Evolutionary conservation across 106 monocot species (phyloP).

Genomic region (Apostasia shenzhenica): DNA sequence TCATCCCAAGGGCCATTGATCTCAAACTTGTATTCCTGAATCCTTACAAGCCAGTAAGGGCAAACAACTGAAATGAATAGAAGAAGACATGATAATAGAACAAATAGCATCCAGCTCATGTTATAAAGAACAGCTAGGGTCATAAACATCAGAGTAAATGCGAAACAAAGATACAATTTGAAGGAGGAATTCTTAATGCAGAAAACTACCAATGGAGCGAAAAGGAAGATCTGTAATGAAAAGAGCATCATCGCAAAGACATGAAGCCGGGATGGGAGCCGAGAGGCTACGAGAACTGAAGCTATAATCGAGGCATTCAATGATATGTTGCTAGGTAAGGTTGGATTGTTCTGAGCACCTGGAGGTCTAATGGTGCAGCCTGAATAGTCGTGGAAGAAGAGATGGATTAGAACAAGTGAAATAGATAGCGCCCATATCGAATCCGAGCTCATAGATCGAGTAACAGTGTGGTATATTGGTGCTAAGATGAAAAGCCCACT

Average conservation of each 20-base stretch:
- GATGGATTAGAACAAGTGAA: slow-evolving; percentile 68
- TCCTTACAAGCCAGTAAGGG: slow-evolving; percentile 92
- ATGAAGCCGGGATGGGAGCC: slow-evolving; percentile 79
- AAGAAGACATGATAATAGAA: slow-evolving; percentile 44
- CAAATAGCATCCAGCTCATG: slow-evolving; percentile 60
- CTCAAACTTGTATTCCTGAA: slow-evolving; percentile 99
- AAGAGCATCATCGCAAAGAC: slow-evolving; percentile 88
- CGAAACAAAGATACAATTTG: slow-evolving; percentile 48
- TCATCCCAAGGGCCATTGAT: slow-evolving; percentile 99
- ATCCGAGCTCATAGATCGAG: slow-evolving; percentile 89
- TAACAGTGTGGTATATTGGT: slow-evolving; percentile 78
- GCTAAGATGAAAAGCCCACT: slow-evolving; percentile 75
- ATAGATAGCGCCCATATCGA: slow-evolving; percentile 78
- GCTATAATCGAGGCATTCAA: slow-evolving; percentile 93
- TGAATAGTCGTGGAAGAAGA: slow-evolving; percentile 91
- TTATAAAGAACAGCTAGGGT: slow-evolving; percentile 44
- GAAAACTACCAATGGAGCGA: slow-evolving; percentile 57
- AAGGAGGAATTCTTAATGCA: slow-evolving; percentile 69
- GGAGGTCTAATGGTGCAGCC: slow-evolving; percentile 62
- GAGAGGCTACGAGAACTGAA: slow-evolving; percentile 86
- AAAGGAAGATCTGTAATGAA: slow-evolving; percentile 87
- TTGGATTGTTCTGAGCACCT: slow-evolving; percentile 57
- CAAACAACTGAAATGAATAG: slow-evolving; percentile 69
- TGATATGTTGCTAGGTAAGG: slow-evolving; percentile 62
- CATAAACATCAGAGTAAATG: slow-evolving; percentile 45